Evolutionary conservation across 164 flowering plant genomes (phyloP), one percentile per base, ranked within the genome.

Genomic region (Cinnamomum chago): DNA sequence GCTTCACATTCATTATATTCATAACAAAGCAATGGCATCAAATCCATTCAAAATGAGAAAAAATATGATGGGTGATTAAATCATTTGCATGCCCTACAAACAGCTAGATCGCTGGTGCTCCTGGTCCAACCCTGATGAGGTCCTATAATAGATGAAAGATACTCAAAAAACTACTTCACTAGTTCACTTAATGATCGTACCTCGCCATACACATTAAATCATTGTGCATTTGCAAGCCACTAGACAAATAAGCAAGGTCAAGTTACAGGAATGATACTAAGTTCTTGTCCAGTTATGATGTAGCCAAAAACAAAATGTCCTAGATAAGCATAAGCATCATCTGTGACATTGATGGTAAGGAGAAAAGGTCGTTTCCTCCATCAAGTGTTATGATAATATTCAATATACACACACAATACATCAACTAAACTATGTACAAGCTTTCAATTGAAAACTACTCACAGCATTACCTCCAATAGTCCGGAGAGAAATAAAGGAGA

Each of bases 401-500:
- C 10, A 40, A 40, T 40, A 40, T 1, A 40, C 2, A 9, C 47
- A 40, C 11, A 7, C 11, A 15, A 65, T 25, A 13, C 65, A n/a
- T 17, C 62, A 76, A 67, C 28, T 7, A 13, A 65, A 47, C 18
- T 71, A 58, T 28, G 33, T 64, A 30, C 30, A 9, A 76, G 40
- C 72, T 58, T 35, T 3, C 2, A 17, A 24, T 33, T 50, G 62
- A 81, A 75, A 50, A 80, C 27, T 13, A 35, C 68, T 60, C 30
- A 40, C 55, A 28, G 58, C 66, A 76, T 76, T 72, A 95, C 98
- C 97, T 95, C 88, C 73, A 90, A 68, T 62, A 91, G 75, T 28
- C 97, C 95, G 47, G 79, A 77, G 65, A 88, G 81, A 81, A 92
- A 93, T 68, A 87, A 70, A 50, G 97, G 90, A 79, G 98, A 90